Percentiles rank a stretch among this genome's conserved stretches.
phyloP scores from a whole-genome alignment of 306 rosid genomes.

The Quercus ilex region DNA sequence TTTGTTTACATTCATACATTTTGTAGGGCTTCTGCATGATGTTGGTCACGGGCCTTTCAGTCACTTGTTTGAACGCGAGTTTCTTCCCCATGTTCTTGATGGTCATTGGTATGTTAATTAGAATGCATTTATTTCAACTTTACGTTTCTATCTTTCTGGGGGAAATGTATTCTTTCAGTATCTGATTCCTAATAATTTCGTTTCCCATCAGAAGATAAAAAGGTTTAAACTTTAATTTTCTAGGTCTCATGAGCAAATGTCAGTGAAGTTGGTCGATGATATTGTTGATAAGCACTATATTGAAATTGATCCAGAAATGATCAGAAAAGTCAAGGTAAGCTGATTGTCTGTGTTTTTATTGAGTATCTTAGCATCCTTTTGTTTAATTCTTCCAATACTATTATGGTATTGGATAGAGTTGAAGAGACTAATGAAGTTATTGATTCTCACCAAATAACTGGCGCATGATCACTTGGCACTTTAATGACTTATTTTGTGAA shows the following conservation, averaged over 20 bases:
- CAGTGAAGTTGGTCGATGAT: conserved; percentile 76
- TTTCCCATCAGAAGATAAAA: background rate
- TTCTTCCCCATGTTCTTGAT: conserved; percentile 66
- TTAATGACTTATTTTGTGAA: too few species aligned
- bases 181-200: background rate
- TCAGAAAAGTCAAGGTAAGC: conserved; percentile 67
- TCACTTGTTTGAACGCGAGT: conserved; percentile 87
- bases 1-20: background rate
- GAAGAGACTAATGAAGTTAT: background rate
- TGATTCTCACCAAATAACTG: background rate
- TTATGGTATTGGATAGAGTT: background rate
- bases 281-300: conserved; percentile 75
- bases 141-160: background rate
- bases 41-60: conserved; percentile 97
- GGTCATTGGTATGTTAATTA: conserved; percentile 54
- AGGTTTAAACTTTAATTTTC: background rate
- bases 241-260: conserved; percentile 95
- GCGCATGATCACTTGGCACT: too few species aligned
- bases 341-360: conserved; percentile 5
- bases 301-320: conserved; percentile 67
- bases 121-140: background rate
- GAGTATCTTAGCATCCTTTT: conserved; percentile 6
- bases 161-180: background rate
- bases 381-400: conserved; percentile 13
- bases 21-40: conserved; percentile 91